Evolutionary conservation across 441 rosid species (phyloP), one percentile per base, ranked within the genome.

Genomic region (Euphorbia corollata): DNA sequence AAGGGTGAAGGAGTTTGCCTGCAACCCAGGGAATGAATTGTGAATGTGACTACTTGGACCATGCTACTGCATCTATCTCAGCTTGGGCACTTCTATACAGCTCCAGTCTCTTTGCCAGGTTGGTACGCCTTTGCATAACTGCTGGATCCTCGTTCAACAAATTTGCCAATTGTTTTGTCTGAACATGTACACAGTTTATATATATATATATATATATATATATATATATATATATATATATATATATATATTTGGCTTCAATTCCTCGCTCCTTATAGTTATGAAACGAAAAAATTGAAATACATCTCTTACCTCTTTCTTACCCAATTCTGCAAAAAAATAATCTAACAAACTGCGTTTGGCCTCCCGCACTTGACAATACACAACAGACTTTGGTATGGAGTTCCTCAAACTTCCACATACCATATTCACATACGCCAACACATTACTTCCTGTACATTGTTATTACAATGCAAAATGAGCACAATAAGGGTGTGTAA

Each of bases 281-380:
- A 59, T 8, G 51, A 19, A 16, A 36, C 2, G 32, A 12, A n/a
- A 43, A 27, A 12, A 9, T 4, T 9, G 56, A 45, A 19, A 3
- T 53, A 20, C 3, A 56, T 57, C 68, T 20, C 67, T 68, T 62
- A 86, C 96, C 88, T 89, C 98, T 73, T 78, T 91, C 74, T 69
- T 77, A 53, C 98, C 98, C 80, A 92, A 73, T 55, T 92, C 95
- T 0, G 92, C 82, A 75, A 87, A 92, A 76, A 87, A 89, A 77
- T 77, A 61, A 76, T 91, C 98, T 11, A 89, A 89, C 61, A 91
- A 83, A 79, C 96, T 78, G 73, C 96, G 86, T 70, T 89, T 92
- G n/a, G 95, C 96, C 73, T 87, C 96, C 4, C 91, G 89, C 47
- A 91, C 98, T 87, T 91, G 94, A 77, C 98, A 86, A 58, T 89